These are phyloP conservation scores for Chenopodium formosanum DNA, from an alignment of 148 eudicot species.

Conservation along the genomic window DNA sequence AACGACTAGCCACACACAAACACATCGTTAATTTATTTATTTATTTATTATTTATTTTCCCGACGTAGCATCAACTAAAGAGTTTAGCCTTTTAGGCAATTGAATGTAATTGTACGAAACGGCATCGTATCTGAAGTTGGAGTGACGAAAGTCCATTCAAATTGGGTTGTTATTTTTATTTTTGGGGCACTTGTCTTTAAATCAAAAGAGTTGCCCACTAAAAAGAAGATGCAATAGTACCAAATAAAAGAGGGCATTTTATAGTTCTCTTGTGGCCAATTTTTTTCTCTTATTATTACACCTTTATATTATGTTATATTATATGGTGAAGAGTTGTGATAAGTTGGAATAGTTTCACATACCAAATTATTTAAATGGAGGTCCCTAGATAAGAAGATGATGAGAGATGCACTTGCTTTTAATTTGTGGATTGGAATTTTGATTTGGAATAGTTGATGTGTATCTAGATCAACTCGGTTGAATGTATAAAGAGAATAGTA, in stretches of 20 bases:
- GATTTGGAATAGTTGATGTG: neutral
- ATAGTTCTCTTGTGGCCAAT: conserved; percentile 10
- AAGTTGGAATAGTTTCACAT: conserved; percentile 23
- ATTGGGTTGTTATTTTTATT: conserved; percentile 4
- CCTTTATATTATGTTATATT: neutral
- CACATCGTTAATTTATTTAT: neutral
- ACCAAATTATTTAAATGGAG: neutral
- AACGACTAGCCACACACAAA: too few species aligned
- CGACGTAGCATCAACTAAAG: conserved; percentile 29
- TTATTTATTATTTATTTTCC: conserved; percentile 11
- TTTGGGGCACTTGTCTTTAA: conserved; percentile 20
- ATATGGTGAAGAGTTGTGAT: conserved; percentile 14
- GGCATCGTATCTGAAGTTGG: conserved; percentile 25
- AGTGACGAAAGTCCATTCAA: conserved; percentile 28
- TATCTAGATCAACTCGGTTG: neutral
- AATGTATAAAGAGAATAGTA: neutral
- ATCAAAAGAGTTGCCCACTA: conserved; percentile 17
- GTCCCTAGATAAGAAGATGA: conserved; percentile 8
- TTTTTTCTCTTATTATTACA: neutral
- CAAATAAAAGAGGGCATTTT: conserved; percentile 3
- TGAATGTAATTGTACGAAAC: conserved; percentile 19
- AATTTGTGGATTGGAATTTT: conserved; percentile 1
- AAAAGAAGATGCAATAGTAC: conserved; percentile 22
- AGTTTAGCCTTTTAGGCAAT: conserved; percentile 6
- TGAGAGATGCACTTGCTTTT: conserved; percentile 17